These are phyloP conservation scores for Kwoniella mangroviensis DNA, from an alignment of 768 basidiomycete species.

Conservation along the genomic window DNA sequence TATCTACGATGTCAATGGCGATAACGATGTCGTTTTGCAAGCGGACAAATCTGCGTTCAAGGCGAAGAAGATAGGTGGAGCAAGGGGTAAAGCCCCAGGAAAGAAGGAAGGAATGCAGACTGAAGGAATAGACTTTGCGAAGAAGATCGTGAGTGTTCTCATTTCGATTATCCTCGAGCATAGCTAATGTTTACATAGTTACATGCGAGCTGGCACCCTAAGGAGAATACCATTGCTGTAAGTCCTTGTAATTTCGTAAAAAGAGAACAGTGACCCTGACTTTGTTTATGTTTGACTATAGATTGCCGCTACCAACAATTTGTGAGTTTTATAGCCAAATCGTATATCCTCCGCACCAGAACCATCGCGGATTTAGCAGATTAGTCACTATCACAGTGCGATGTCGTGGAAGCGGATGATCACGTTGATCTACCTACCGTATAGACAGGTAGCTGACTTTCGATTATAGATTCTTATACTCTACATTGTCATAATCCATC, in stretches of 20 bases:
- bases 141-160: constrained; percentile 55
- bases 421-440: not conserved
- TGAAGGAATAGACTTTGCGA: constrained; percentile 75
- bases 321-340: constrained; percentile 65
- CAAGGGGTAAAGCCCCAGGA: constrained; percentile 65
- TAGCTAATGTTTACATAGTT: constrained; percentile 60
- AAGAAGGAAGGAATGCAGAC: constrained; percentile 76
- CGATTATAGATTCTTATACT: constrained; percentile 54
- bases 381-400: no score
- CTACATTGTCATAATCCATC: constrained; percentile 49
- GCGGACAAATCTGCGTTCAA: constrained; percentile 99
- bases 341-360: no score
- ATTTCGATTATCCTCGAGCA: not conserved
- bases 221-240: constrained; percentile 97
- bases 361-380: no score
- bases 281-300: constrained; percentile 52
- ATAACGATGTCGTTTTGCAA: constrained; percentile 91
- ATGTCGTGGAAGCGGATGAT: no score
- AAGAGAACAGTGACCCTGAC: constrained; percentile 21
- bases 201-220: constrained; percentile 83
- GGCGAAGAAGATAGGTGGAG: constrained; percentile 95
- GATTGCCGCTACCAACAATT: constrained; percentile 97
- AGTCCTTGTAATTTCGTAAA: constrained; percentile 53
- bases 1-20: constrained; percentile 84
- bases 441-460: not conserved